Conservation (phyloP, 129 eudicot genomes). For the Lactuca saligna region DNA sequence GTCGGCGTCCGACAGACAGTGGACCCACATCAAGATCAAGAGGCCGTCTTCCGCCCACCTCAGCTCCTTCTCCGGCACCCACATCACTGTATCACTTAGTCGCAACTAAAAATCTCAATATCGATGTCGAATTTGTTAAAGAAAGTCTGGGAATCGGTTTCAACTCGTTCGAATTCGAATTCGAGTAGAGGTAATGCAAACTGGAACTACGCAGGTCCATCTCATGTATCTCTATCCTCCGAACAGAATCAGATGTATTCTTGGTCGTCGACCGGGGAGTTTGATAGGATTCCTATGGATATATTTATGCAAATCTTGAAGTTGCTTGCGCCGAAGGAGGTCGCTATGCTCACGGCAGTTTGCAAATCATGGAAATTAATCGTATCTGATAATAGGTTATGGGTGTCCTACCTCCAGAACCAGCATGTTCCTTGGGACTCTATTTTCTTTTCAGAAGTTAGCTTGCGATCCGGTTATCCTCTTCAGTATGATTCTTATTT, state of each 20-base stretch:
- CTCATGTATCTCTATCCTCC: slow-evolving; percentile 23
- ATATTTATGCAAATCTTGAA: slow-evolving; percentile 53
- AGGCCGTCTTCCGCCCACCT: slow-evolving; percentile 17
- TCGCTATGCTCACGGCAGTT: slow-evolving; percentile 53
- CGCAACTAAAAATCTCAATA: not conserved
- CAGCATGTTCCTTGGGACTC: slow-evolving; percentile 61
- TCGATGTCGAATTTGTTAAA: slow-evolving; percentile 41
- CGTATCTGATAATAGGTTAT: slow-evolving; percentile 56
- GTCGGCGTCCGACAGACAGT: not conserved
- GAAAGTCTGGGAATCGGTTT: slow-evolving; percentile 55
- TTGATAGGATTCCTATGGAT: slow-evolving; percentile 72
- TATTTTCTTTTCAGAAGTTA: slow-evolving; percentile 64
- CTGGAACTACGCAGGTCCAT: slow-evolving; percentile 6
- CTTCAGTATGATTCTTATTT: slow-evolving; percentile 45
- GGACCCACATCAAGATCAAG: slow-evolving; percentile 9
- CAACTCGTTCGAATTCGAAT: slow-evolving; percentile 37
- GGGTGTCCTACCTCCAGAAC: slow-evolving; percentile 68
- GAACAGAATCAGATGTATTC: slow-evolving; percentile 23
- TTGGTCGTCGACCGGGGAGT: slow-evolving; percentile 51
- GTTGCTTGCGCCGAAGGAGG: slow-evolving; percentile 56
- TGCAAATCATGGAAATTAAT: slow-evolving; percentile 65
- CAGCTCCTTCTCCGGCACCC: not conserved
- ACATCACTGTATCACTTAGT: not conserved
- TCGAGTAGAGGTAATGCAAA: slow-evolving; percentile 12
- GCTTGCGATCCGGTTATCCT: slow-evolving; percentile 61